Base-by-base conservation (phyloP, 1,139 yeast species). In the Candida glucosophila region DNA sequence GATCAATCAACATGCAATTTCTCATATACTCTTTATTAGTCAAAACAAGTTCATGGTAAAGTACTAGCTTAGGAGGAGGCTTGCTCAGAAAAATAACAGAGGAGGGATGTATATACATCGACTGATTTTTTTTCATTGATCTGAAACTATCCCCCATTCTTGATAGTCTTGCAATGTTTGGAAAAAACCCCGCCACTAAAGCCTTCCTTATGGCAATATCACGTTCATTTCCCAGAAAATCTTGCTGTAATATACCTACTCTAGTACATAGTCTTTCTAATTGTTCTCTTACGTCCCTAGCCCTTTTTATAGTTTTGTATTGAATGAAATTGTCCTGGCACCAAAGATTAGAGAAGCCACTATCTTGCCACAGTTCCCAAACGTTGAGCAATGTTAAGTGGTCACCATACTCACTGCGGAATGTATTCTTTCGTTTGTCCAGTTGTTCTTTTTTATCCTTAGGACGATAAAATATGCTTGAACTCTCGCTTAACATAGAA, bases 1-100 rank as follows among this genome's bases (percentile, higher is more conserved):
- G 74, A 23, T 76, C 69, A 4, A 90, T 58, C 0, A 79, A 72
- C 65, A 85, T 67, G 44, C 94, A 82, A 38, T 80, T 85, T 29
- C 96, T 58, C 83, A 90, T 82, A 47, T 73, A 90, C 55, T 88
- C 97, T 47, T 78, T 82, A 24, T 83, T 72, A 0, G 98, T 90
- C 19, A 82, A 56, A 22, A 90, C 90, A 41, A 90, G 58, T 42
- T 88, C 96, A 42, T 86, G 82, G 47, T 85, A 90, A 14, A 90
- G 51, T 2, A 90, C 49, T 43, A 74, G 60, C 39, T 71, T 76
- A 5, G 90, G 74, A 0, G 86, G 83, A 3, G 83, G 95, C 34
- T 71, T 73, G 10, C 64, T 58, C 5, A 67, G 62, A 40, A 64
- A 67, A 22, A 85, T 37, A 1, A 71, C 67, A 2, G 90, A 77